Evolutionary conservation across 2,329 filamentous ascomycete species (phyloP).

Genomic region (Dothideomycetes sp.): DNA sequence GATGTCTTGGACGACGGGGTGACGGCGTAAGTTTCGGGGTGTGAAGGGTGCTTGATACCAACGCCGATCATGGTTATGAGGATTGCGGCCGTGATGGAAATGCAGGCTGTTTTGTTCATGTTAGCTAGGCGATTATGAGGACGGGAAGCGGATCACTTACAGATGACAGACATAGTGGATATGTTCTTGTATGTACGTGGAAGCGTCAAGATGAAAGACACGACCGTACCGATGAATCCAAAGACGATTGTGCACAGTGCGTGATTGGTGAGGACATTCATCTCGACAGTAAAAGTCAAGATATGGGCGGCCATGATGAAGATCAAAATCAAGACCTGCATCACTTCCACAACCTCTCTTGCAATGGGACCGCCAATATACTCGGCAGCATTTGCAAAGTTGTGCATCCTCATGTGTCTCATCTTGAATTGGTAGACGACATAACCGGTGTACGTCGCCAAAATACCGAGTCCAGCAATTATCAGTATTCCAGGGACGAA

Average conservation of each 20-base stretch:
- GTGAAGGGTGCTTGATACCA: slow-evolving; percentile 37
- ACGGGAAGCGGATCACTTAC: slow-evolving; percentile 24
- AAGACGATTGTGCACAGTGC: slow-evolving; percentile 54
- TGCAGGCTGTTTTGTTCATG: slow-evolving; percentile 39
- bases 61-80: slow-evolving; percentile 55
- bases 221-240: slow-evolving; percentile 45
- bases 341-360: slow-evolving; percentile 50
- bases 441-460: slow-evolving; percentile 51
- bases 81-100: slow-evolving; percentile 53
- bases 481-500: slow-evolving; percentile 37
- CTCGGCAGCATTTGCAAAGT: slow-evolving; percentile 57
- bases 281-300: slow-evolving; percentile 57
- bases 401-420: slow-evolving; percentile 46
- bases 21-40: slow-evolving; percentile 24
- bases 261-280: slow-evolving; percentile 52
- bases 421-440: slow-evolving; percentile 49
- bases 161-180: slow-evolving; percentile 50
- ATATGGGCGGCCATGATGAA: slow-evolving; percentile 65
- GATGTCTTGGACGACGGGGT: slow-evolving; percentile 26
- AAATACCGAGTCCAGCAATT: slow-evolving; percentile 33
- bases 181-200: slow-evolving; percentile 53
- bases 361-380: slow-evolving; percentile 50
- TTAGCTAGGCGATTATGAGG: slow-evolving; percentile 10
- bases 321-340: slow-evolving; percentile 52
- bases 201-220: slow-evolving; percentile 49